Percentiles rank a stretch among this genome's conserved stretches.
These are phyloP conservation scores for Pleochaeta shiraiana DNA, from an alignment of 2,329 filamentous ascomycete genomes.

Conservation along the genomic window DNA sequence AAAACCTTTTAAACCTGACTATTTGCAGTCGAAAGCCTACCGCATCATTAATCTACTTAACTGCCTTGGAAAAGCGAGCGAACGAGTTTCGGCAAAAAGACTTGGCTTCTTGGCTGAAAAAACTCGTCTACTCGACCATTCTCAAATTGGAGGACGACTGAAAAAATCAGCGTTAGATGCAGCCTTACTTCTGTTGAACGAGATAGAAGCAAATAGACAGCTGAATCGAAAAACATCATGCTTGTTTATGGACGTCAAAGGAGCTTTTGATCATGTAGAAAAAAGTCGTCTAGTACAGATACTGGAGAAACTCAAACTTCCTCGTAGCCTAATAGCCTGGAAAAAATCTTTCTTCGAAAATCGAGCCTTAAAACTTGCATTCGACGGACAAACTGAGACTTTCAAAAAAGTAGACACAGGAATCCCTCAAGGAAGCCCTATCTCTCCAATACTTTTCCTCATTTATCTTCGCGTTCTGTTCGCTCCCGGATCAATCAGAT, in stretches of 20 bases:
- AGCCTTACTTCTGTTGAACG: neutral
- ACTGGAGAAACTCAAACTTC: neutral
- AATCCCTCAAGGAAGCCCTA: too few species aligned
- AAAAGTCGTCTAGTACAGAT: neutral
- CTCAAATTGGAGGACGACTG: neutral
- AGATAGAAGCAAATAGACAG: neutral
- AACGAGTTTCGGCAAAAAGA: neutral
- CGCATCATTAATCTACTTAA: constrained; percentile 1
- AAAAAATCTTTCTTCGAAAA: neutral
- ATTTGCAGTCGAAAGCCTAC: neutral
- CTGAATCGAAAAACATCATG: neutral
- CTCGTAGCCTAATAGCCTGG: neutral
- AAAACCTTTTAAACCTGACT: neutral
- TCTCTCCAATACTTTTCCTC: neutral
- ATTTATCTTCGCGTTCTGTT: neutral
- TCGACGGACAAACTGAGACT: neutral
- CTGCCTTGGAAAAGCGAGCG: neutral
- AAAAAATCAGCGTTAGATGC: neutral
- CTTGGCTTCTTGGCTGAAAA: neutral
- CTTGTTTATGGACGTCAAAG: neutral
- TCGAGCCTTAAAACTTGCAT: neutral
- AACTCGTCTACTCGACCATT: neutral
- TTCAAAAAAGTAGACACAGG: neutral
- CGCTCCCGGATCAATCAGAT: neutral
- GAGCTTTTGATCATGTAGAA: neutral